phyloP scores from a whole-genome alignment of 176 grass and related monocot species.

The Oryza glumipatula region DNA sequence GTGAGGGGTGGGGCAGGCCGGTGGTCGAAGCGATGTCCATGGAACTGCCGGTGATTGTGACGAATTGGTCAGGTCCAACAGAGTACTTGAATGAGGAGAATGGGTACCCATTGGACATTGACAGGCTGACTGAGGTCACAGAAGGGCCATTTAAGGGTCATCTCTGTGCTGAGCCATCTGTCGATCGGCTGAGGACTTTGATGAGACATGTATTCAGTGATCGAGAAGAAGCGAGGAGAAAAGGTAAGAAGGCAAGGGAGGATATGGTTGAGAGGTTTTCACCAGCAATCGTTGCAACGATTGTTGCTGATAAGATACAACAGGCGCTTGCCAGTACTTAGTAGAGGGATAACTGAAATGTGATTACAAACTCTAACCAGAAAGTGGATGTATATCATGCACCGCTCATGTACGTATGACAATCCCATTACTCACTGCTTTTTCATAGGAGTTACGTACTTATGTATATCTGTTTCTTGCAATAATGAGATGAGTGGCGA shows the following conservation, averaged over 20 bases:
- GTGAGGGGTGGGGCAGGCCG: conserved; percentile 71
- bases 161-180: conserved; percentile 58
- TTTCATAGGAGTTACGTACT: neutral
- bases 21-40: conserved; percentile 77
- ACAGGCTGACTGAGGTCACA: conserved; percentile 38
- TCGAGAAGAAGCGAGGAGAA: conserved; percentile 50
- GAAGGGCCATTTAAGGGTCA: conserved; percentile 76
- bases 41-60: conserved; percentile 67
- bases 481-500: neutral
- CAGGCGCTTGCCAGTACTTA: conserved; percentile 20
- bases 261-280: conserved; percentile 63
- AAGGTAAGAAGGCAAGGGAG: conserved; percentile 61
- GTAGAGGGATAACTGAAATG: neutral
- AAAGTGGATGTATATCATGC: conserved; percentile 33
- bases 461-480: conserved; percentile 6
- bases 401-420: conserved; percentile 11
- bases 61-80: conserved; percentile 68
- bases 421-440: neutral
- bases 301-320: conserved; percentile 59
- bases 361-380: neutral
- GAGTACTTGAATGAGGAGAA: conserved; percentile 74
- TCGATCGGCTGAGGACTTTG: conserved; percentile 50
- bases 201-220: conserved; percentile 52
- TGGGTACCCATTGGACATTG: conserved; percentile 58
- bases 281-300: conserved; percentile 52